Evolutionary conservation across 2,329 filamentous ascomycete species (phyloP), one percentile per base, ranked within the genome.

Genomic region (Alternaria incomplexa): DNA sequence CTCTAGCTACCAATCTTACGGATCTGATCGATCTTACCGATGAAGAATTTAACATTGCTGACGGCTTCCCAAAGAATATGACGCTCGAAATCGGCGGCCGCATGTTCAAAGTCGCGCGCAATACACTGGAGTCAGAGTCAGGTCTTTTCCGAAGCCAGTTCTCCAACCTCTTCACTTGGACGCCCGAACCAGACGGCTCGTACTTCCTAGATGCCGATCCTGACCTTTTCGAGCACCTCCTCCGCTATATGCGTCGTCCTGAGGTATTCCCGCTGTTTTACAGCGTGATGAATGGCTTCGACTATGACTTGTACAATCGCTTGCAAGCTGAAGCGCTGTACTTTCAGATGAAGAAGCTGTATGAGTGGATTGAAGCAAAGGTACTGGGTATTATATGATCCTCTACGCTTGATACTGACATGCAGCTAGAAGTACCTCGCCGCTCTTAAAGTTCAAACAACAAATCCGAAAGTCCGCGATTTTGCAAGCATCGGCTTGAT

Each of bases 131-230:
- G 15, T 15, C 32, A 2, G 58, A 60, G 11, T 70, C 70, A 5
- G 61, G 53, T 2, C 44, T 63, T 20, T 70, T 72, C 40, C 15
- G 25, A 3, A n/a, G 5, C 22, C 58, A 58, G 30, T 28, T 67
- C 0, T 65, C 62, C n/a, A 51, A 26, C 3, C n/a, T 50, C n/a
- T 65, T 46, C 45, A 23, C 25, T 3, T 64, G 66, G 65, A 25
- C 15, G 4, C 62, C 64, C 10, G 30, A 70, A 30, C 7, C 28
- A 0, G 65, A 81, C 22, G 77, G 76, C 0, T 73, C 74, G 0
- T 78, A 78, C 65, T 83, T 82, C 66, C 56, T 84, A n/a, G 81
- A 83, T 58, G 69, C 78, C 0, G 78, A 83, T 43, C 68, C 76
- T 0, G 62, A 70, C 0, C 25, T 80, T 2, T 83, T 83, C 61